These are phyloP conservation scores for Platismatia glauca DNA, from an alignment of 495 filamentous ascomycete species.

Conservation along the genomic window DNA sequence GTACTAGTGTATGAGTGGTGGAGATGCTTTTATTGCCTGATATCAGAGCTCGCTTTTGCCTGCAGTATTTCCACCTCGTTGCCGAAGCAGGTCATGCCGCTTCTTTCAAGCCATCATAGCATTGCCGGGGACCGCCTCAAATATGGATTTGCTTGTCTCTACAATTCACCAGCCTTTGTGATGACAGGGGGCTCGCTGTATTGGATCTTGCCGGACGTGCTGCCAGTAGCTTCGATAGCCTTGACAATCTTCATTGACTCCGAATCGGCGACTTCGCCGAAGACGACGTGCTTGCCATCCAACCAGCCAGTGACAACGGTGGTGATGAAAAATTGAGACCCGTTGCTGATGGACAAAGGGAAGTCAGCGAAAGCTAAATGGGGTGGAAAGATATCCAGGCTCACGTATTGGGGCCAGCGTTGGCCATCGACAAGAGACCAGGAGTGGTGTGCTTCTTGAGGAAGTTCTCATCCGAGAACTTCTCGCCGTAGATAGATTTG, in stretches of 20 bases:
- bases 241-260: constrained; percentile 57
- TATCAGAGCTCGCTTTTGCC: constrained; percentile 14
- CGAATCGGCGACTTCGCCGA: constrained; percentile 75
- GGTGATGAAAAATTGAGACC: constrained; percentile 97
- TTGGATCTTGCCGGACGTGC: constrained; percentile 49
- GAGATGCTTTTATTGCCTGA: background rate
- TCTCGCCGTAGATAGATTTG: constrained; percentile 92
- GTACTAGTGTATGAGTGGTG: background rate
- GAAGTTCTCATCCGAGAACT: constrained; percentile 98
- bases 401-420: constrained; percentile 81
- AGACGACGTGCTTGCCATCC: constrained; percentile 96
- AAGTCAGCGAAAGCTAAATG: constrained; percentile 11
- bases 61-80: constrained; percentile 1
- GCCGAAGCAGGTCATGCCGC: constrained; percentile 3
- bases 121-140: background rate
- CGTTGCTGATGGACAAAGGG: constrained; percentile 56
- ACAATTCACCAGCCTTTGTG: constrained; percentile 47
- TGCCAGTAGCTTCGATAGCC: constrained; percentile 65
- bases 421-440: constrained; percentile 93
- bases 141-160: constrained; percentile 22
- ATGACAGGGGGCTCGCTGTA: constrained; percentile 61
- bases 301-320: constrained; percentile 88
- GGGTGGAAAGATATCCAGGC: constrained; percentile 22
- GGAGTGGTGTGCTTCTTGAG: constrained; percentile 71
- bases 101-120: constrained; percentile 1